These are phyloP conservation scores for Penicillium verhagenii DNA, from an alignment of 495 filamentous ascomycete genomes.

Conservation along the genomic window DNA sequence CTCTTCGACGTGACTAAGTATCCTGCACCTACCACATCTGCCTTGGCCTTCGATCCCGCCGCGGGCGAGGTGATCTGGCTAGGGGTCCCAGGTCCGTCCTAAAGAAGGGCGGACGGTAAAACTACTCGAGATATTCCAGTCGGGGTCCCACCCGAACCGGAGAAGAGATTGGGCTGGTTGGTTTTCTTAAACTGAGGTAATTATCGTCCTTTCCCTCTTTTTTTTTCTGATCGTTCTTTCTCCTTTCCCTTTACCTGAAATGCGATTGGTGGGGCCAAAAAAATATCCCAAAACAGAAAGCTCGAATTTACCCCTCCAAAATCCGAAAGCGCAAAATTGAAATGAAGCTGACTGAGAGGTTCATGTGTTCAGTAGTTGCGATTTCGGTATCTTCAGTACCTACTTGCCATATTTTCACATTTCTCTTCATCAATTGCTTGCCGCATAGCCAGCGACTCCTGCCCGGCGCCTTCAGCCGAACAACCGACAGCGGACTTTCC, in stretches of 20 bases:
- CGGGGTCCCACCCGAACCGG: conserved; percentile 9
- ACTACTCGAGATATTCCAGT: conserved; percentile 18
- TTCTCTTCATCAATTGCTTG: conserved; percentile 23
- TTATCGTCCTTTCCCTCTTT: neutral
- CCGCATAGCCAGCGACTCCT: conserved; percentile 4
- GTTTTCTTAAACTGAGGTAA: conserved; percentile 17
- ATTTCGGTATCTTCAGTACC: conserved; percentile 19
- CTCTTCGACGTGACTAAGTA: conserved; percentile 12
- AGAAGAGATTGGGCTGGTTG: conserved; percentile 9
- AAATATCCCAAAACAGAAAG: conserved; percentile 8
- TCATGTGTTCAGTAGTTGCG: conserved; percentile 14
- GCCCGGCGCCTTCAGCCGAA: neutral
- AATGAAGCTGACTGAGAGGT: conserved; percentile 13
- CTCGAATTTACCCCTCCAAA: conserved; percentile 27
- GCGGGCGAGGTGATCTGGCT: conserved; percentile 47
- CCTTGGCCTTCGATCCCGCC: conserved; percentile 26
- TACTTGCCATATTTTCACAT: conserved; percentile 19
- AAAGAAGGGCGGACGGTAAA: conserved; percentile 61
- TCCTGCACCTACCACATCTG: conserved; percentile 5
- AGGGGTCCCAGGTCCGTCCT: conserved; percentile 59
- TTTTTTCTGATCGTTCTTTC: neutral
- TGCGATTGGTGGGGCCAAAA: conserved; percentile 21
- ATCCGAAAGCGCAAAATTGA: neutral
- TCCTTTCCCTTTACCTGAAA: conserved; percentile 1
- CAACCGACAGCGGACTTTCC: neutral